Percentiles rank a stretch among this genome's conserved stretches.
phyloP scores from a whole-genome alignment of 192 early-diverging fungal species.

The Coemansia asiatica region DNA sequence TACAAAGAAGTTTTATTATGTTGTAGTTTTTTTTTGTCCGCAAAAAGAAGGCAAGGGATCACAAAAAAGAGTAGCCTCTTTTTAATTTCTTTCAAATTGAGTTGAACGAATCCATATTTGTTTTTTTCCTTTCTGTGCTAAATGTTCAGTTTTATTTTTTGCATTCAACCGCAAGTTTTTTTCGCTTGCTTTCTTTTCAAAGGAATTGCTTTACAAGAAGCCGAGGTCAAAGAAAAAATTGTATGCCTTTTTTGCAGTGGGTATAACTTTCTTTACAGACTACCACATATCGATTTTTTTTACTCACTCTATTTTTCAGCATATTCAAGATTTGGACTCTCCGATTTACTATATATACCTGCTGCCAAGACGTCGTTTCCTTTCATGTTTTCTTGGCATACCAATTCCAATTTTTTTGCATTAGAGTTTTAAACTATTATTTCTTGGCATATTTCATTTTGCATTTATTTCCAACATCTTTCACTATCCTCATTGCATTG shows the following conservation, averaged over 20 bases:
- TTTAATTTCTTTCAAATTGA: neutral
- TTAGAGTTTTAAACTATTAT: slow-evolving; percentile 4
- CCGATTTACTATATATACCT: neutral
- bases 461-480: neutral
- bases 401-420: neutral
- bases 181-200: neutral
- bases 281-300: neutral
- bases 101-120: neutral
- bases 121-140: neutral
- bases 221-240: neutral
- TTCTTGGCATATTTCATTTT: neutral
- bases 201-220: neutral
- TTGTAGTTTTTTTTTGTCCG: neutral
- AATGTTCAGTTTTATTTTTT: neutral
- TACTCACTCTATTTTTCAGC: neutral
- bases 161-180: neutral
- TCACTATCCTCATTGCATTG: slow-evolving; percentile 3
- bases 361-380: slow-evolving; percentile 8
- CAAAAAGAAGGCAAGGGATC: neutral
- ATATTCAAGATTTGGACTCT: neutral
- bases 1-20: slow-evolving; percentile 1
- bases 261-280: neutral
- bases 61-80: neutral
- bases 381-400: slow-evolving; percentile 15
- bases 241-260: neutral